phyloP scores from a whole-genome alignment of 23 red algal species.

The Gracilaria domingensis region DNA sequence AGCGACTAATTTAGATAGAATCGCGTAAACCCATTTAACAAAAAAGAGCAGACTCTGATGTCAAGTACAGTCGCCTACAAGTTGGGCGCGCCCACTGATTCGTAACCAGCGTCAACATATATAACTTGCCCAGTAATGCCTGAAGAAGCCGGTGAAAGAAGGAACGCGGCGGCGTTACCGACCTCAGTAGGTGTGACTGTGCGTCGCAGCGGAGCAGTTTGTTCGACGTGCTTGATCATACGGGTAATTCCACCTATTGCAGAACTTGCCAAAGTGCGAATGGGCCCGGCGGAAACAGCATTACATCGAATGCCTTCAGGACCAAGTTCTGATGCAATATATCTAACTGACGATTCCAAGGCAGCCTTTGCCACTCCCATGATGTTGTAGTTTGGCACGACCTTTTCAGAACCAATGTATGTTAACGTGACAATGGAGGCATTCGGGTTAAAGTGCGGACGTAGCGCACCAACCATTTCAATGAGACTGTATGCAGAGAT shows the following conservation, averaged over 20 bases:
- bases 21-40: background rate
- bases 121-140: conserved; percentile 98
- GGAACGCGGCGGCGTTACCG: conserved; percentile 89
- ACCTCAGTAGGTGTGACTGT: conserved; percentile 93
- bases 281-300: conserved; percentile 91
- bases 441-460: conserved; percentile 77
- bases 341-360: conserved; percentile 87
- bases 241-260: conserved; percentile 90
- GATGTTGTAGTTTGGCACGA: conserved; percentile 98
- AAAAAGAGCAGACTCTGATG: background rate
- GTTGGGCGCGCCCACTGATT: conserved; percentile 92
- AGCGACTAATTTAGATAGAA: background rate
- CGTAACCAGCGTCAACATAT: conserved; percentile 96
- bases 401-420: conserved; percentile 87
- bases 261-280: conserved; percentile 92
- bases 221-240: conserved; percentile 97
- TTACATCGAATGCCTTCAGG: conserved; percentile 91
- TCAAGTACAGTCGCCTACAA: conserved; percentile 10
- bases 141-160: conserved; percentile 84
- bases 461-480: conserved; percentile 78
- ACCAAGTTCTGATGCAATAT: conserved; percentile 93
- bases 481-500: conserved; percentile 90
- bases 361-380: conserved; percentile 99
- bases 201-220: conserved; percentile 82
- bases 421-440: conserved; percentile 85